Base-by-base conservation (phyloP, 345 rosid genomes). In the Salix dunnii region DNA sequence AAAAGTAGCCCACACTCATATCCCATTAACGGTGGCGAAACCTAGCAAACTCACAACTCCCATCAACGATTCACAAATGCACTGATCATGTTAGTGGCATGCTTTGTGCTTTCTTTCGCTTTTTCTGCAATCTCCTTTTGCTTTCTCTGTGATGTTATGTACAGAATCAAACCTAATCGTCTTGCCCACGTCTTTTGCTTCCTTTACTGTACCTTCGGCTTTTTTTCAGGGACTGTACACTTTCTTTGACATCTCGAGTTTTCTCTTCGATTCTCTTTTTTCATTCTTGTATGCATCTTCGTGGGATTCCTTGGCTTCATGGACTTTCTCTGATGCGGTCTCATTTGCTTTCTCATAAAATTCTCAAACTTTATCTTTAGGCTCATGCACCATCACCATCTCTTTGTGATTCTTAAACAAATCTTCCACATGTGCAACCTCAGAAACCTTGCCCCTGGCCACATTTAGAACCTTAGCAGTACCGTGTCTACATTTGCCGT, bases 401-500 rank as follows among this genome's bases (percentile, higher is more conserved):
- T 75, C 31, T 42, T 71, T 72, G 36, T 5, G 36, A 35, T 35
- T 35, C 36, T 35, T 35, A 5, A 35, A 35, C 36, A 35, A 35
- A 53, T 33, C 74, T 16, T 38, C 31, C 16, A 51, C 30, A 1
- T 42, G 58, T 31, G 60, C 51, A 27, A 9, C 49, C 31, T 66
- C 82, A 1, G 76, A 58, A 11, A 73, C 74, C 72, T 74, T 84
- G 13, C 82, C 91, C 75, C 82, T 90, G 13, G 83, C 90, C 78
- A 75, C 80, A 13, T 87, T 88, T 0, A 88, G 46, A 7, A 80
- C 81, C 40, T 76, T 78, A 0, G 90, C 87, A 11, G 90, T 76
- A 84, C 77, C 85, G 43, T 78, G 85, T 74, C 71, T 90, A 66
- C 96, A 91, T 81, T 86, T 86, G 1, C 93, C 94, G 14, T 81